Evolutionary conservation across 2,329 filamentous ascomycete genomes (phyloP), one percentile per base, ranked within the genome.

Genomic region (Alternaria viburni): DNA sequence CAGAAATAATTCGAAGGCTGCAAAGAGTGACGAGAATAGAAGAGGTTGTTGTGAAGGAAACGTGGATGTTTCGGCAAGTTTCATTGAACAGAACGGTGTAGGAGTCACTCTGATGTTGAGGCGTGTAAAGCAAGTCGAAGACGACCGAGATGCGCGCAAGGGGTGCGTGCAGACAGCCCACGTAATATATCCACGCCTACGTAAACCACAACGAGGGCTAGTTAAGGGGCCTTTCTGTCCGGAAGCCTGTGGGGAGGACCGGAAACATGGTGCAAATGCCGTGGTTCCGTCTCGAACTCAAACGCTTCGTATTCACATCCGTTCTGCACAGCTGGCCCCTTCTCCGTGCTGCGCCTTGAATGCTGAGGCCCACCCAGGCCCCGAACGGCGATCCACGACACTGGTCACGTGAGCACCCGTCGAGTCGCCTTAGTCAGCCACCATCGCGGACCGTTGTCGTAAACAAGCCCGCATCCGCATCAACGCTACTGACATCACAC

Each of bases 61-160:
- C 15, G 58, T 57, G 54, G 11, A 19, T 47, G 28, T 41, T 45
- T 44, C 36, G 46, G 15, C 23, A 57, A 45, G 25, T 30, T 44
- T 54, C 23, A 60, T 54, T 63, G 47, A 47, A 66, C 59, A 50
- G 57, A 52, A 13, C 28, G 55, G 61, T 60, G 55, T 56, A 46
- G 26, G 59, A 43, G 45, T 55, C 56, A 26, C 61, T 52, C 62
- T 62, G 52, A 52, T 49, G 62, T 67, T 68, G 63, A 62, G 62
- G 61, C 55, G 62, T 47, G 52, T 41, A 52, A 52, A 44, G 58
- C 51, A 54, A 61, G 58, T 50, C 30, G 61, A 55, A 45, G 54
- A 65, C 62, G 57, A 68, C 68, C 64, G 63, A 62, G 70, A 72
- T 70, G 68, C 64, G 70, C 65, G 69, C 74, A 74, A 73, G 71